Percentiles rank a stretch among this genome's conserved stretches.
phyloP scores from a whole-genome alignment of 73 alveolate genomes.

The Paramecium bursaria region DNA sequence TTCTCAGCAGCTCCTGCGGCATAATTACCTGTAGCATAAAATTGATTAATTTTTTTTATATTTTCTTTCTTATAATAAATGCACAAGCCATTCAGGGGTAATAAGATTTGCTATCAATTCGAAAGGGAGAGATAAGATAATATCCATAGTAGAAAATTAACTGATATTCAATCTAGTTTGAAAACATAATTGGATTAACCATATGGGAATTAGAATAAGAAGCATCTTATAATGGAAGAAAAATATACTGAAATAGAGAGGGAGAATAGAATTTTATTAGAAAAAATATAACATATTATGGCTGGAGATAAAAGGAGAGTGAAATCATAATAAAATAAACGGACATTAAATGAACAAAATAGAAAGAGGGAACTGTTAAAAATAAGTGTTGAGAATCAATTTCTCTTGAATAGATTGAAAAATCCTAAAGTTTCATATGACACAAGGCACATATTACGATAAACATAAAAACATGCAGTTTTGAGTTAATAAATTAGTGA shows the following conservation, averaged over 20 bases:
- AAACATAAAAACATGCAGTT: not conserved
- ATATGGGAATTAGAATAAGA: conserved; percentile 31
- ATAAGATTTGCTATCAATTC: conserved; percentile 29
- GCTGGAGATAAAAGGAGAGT: not conserved
- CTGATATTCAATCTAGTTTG: conserved; percentile 1
- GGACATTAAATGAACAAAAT: conserved; percentile 14
- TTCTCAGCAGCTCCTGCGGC: conserved; percentile 23
- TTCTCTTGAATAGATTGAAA: conserved; percentile 4
- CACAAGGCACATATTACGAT: not conserved
- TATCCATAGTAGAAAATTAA: not conserved
- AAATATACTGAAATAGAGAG: conserved; percentile 43
- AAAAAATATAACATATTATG: conserved; percentile 24
- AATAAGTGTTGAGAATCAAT: conserved; percentile 23
- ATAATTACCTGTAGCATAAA: conserved; percentile 23
- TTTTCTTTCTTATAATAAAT: not conserved
- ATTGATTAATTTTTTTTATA: conserved; percentile 35
- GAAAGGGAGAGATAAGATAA: conserved; percentile 23
- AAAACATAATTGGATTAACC: conserved; percentile 27
- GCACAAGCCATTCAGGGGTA: not conserved
- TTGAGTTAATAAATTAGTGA: conserved; percentile 19
- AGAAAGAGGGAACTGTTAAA: conserved; percentile 26
- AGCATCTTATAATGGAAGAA: conserved; percentile 17
- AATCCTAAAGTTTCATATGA: conserved; percentile 1
- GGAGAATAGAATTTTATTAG: conserved; percentile 35
- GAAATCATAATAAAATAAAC: not conserved